A percentile compares a stretch with the other conserved stretches of the same genome.
Conservation (phyloP, 495 filamentous ascomycete species). For the Aspergillus asperescens region DNA sequence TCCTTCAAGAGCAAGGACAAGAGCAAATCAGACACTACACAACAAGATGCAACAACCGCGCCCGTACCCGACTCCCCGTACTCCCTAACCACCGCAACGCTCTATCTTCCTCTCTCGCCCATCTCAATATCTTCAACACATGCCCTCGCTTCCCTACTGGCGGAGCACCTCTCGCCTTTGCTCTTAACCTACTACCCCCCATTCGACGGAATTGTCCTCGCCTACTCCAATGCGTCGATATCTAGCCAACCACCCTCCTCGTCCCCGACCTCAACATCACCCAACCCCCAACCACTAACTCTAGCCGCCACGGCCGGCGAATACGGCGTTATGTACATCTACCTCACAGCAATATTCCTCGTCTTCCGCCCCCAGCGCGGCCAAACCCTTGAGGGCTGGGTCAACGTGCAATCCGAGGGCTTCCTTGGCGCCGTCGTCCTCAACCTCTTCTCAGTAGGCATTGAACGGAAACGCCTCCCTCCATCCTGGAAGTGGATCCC, state of each 20-base stretch:
- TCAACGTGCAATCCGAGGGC: constrained; percentile 68
- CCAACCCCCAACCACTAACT: constrained; percentile 40
- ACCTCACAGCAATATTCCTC: constrained; percentile 69
- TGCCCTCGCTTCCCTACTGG: constrained; percentile 61
- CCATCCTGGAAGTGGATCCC: constrained; percentile 60
- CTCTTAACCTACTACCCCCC: constrained; percentile 72
- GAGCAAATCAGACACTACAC: constrained; percentile 5
- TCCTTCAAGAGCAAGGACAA: constrained; percentile 18
- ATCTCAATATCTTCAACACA: constrained; percentile 57
- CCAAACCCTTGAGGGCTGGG: constrained; percentile 55
- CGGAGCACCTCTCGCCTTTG: constrained; percentile 71
- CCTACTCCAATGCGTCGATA: constrained; percentile 57
- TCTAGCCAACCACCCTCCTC: constrained; percentile 32
- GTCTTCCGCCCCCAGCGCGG: constrained; percentile 60
- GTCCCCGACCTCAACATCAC: constrained; percentile 24
- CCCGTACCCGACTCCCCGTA: constrained; percentile 48
- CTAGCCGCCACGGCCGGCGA: constrained; percentile 56
- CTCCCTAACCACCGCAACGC: constrained; percentile 53
- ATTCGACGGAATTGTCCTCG: constrained; percentile 63
- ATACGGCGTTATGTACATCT: constrained; percentile 62
- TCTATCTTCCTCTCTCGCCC: constrained; percentile 68
- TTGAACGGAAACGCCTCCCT: constrained; percentile 62
- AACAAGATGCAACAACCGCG: constrained; percentile 1
- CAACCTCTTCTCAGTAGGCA: constrained; percentile 71
- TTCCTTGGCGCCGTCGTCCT: constrained; percentile 65